Conservation (phyloP, 257 asterid genomes). For the Scutellaria galericulata region DNA sequence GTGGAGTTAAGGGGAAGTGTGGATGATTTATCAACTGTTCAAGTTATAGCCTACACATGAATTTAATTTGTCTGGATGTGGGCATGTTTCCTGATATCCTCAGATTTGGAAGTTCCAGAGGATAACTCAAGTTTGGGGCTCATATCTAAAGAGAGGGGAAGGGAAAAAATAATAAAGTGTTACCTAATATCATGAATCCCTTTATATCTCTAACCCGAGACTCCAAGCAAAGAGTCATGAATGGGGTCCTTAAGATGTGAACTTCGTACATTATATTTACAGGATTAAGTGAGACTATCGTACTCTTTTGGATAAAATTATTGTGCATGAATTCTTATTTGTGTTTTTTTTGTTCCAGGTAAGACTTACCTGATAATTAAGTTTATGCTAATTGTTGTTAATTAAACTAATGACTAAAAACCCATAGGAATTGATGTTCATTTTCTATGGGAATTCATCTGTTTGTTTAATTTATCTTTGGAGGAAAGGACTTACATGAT, state of each 20-base stretch:
- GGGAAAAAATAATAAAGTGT: too few species aligned
- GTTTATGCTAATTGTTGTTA: not conserved
- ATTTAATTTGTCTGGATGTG: conserved; percentile 6
- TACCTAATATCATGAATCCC: not conserved
- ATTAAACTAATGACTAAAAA: not conserved
- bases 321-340: not conserved
- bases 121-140: conserved; percentile 10
- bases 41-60: not conserved
- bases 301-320: not conserved
- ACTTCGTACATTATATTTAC: not conserved
- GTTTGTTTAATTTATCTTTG: conserved; percentile 3
- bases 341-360: conserved; percentile 1
- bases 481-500: not conserved
- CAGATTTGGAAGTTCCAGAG: not conserved
- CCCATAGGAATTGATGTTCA: not conserved
- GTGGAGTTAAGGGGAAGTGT: conserved; percentile 7
- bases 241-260: conserved; percentile 21
- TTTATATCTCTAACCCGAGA: conserved; percentile 8
- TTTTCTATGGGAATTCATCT: conserved; percentile 1
- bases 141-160: not conserved
- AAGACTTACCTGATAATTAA: not conserved
- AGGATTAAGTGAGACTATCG: conserved; percentile 1
- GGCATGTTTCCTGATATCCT: not conserved
- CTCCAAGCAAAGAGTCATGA: conserved; percentile 20
- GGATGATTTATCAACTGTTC: not conserved